Conservation (phyloP, 23 red algal genomes). For the Gracilaria domingensis region DNA sequence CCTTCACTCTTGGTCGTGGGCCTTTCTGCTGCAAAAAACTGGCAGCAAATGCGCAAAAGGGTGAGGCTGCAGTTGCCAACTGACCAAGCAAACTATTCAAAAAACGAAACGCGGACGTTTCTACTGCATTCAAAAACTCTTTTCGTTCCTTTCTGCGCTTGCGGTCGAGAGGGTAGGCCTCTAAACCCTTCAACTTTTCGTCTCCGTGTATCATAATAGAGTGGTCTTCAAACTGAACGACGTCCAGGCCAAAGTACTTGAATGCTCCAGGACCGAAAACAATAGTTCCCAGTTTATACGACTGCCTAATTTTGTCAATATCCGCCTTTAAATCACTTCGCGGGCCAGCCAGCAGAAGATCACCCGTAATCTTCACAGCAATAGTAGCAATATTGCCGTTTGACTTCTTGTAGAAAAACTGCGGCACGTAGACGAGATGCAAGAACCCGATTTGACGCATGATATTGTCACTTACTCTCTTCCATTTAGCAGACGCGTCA, state of each 20-base stretch:
- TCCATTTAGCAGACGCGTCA: slow-evolving; percentile 43
- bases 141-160: no score
- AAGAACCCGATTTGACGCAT: background rate
- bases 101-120: background rate
- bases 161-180: no score
- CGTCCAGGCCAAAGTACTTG: no score
- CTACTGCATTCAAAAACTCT: no score
- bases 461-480: slow-evolving; percentile 6
- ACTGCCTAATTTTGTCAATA: no score
- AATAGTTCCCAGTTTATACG: no score
- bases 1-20: background rate
- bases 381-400: background rate
- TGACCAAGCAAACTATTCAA: no score
- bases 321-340: background rate
- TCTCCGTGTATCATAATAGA: no score
- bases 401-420: slow-evolving; percentile 37
- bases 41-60: slow-evolving; percentile 20
- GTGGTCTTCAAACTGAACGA: no score
- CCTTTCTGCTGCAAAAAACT: slow-evolving; percentile 24
- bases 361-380: slow-evolving; percentile 36
- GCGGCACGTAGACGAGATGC: no score
- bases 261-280: no score
- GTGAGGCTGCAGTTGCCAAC: slow-evolving; percentile 7
- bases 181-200: background rate
- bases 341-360: background rate